Evolutionary conservation across 495 filamentous ascomycete species (phyloP), one percentile per base, ranked within the genome.

Genomic region (Annulohypoxylon stygium): DNA sequence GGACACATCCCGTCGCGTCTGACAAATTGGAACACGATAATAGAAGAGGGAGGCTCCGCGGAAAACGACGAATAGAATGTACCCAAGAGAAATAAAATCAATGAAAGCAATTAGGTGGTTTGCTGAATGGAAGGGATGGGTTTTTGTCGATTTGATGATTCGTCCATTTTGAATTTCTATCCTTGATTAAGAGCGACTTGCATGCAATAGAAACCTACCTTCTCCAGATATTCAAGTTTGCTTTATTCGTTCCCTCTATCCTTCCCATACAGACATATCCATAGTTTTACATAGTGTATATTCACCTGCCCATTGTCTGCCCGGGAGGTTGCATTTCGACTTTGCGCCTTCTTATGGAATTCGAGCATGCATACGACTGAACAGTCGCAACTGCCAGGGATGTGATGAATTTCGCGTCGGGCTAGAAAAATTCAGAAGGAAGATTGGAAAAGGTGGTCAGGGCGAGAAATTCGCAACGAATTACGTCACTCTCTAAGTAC

Each of bases 401-500:
- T 39, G 47, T 25, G 54, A 45, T 47, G 57, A 68, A 20, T 5
- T 53, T 61, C 51, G 18, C 41, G 41, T 67, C 25, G 25, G 54
- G 30, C 43, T 62, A 70, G 45, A 61, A 70, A 74, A 68, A 62
- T 66, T 66, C 33, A 59, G 48, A 70, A 74, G 71, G 59, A 68
- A 67, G 55, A 51, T 47, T 47, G 57, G 55, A 50, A 69, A 55
- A 57, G 65, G 67, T 70, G 72, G 72, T 61, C 72, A 48, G 63
- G 67, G 71, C 67, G 67, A 43, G 48, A 62, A 69, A 71, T 71
- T 73, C 71, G 69, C 68, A 76, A 76, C 62, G 55, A 73, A 74
- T 76, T 78, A 78, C 76, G 76, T 78, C 76, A 78, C 73, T 78
- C 68, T 60, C 43, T 14, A 78, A 66, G 76, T 76, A 78, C 71